These are phyloP conservation scores for Microstegium vimineum DNA, from an alignment of 176 grass and related monocot species.

Conservation along the genomic window DNA sequence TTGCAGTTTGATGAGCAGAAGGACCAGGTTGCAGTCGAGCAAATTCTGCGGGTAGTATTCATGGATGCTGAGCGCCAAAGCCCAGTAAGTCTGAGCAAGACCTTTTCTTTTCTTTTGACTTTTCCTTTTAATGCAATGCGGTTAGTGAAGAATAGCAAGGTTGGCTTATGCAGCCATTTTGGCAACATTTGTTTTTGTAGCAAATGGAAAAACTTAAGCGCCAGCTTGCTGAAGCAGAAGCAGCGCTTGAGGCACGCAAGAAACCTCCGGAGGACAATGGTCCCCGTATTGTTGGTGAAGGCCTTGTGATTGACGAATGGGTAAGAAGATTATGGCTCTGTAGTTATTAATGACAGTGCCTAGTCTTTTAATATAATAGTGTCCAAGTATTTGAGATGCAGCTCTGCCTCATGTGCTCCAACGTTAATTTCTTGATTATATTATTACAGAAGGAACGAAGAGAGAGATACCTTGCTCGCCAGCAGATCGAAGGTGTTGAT, in stretches of 20 bases:
- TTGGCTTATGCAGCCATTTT: neutral
- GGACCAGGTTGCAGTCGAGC: conserved; percentile 76
- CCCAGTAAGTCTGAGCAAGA: conserved; percentile 39
- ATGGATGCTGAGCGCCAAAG: conserved; percentile 71
- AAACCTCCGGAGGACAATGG: conserved; percentile 76
- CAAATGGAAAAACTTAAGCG: conserved; percentile 93
- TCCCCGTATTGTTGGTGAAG: conserved; percentile 74
- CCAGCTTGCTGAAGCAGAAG: conserved; percentile 92
- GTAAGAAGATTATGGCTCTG: conserved; percentile 57
- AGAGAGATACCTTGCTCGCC: conserved; percentile 92
- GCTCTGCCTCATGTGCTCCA: conserved; percentile 9
- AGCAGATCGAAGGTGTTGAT: conserved; percentile 82
- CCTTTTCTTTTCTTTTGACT: neutral
- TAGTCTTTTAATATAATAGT: conserved; percentile 41
- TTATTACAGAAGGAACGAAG: conserved; percentile 86
- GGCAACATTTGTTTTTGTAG: conserved; percentile 34
- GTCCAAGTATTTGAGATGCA: neutral
- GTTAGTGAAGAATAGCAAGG: neutral
- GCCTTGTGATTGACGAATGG: conserved; percentile 98
- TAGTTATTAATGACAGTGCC: conserved; percentile 8
- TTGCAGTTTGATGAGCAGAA: conserved; percentile 96
- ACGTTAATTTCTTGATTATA: conserved; percentile 3
- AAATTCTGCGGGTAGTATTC: conserved; percentile 86
- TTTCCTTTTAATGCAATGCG: neutral
- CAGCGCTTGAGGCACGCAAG: conserved; percentile 85